A percentile compares a stretch with the other conserved stretches of the same genome.
Conservation (phyloP, 2,329 filamentous ascomycete genomes). For the Hypoxylon sp. region DNA sequence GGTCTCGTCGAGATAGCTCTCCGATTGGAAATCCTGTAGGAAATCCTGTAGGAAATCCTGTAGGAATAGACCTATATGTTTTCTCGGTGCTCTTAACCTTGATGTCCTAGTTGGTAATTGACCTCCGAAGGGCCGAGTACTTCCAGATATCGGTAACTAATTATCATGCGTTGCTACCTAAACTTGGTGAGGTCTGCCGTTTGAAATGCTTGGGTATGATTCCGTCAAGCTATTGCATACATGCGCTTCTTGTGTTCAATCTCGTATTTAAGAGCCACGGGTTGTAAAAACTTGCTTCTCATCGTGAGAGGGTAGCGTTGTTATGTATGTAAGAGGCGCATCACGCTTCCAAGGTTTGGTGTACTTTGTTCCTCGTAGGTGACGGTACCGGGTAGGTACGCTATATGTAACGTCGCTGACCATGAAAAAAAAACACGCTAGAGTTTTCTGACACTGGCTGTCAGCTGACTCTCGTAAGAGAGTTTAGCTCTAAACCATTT, state of each 20-base stretch:
- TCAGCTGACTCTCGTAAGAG: constrained; percentile 24
- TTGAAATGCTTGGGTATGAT: not conserved
- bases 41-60: constrained; percentile 1
- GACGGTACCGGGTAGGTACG: no score
- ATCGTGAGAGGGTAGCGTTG: not conserved
- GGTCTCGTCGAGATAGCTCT: not conserved
- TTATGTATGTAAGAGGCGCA: constrained; percentile 14
- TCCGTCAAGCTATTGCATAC: not conserved
- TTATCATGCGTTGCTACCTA: constrained; percentile 19
- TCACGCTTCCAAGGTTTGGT: not conserved
- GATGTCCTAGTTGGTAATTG: constrained; percentile 4
- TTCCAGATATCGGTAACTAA: not conserved
- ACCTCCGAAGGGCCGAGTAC: not conserved
- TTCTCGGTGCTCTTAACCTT: constrained; percentile 11
- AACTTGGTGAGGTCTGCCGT: not conserved
- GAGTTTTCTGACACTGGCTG: constrained; percentile 12
- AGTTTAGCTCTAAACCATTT: not conserved
- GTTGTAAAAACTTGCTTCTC: not conserved
- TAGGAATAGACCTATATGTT: not conserved
- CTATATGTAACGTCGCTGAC: not conserved
- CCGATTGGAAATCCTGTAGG: not conserved
- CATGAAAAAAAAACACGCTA: not conserved
- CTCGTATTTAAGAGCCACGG: not conserved
- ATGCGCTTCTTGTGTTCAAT: not conserved
- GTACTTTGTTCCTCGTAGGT: not conserved